Conservation (phyloP, 371 early-diverging fungal genomes). For the Mortierella sp. region DNA sequence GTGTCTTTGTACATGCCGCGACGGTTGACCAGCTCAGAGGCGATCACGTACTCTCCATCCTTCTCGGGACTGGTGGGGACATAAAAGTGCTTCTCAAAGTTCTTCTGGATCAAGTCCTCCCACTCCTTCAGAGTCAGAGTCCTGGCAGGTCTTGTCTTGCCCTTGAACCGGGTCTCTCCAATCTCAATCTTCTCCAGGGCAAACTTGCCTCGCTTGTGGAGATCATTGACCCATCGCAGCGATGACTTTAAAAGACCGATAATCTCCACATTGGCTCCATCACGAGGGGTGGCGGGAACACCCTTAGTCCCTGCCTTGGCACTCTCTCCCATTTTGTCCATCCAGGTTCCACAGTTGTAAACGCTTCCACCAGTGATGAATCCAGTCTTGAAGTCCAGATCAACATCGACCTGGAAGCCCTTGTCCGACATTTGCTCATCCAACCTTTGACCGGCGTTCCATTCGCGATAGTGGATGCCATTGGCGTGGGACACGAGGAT, state of each 20-base stretch:
- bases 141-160: constrained; percentile 19
- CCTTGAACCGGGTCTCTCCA: constrained; percentile 37
- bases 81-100: constrained; percentile 92
- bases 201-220: constrained; percentile 64
- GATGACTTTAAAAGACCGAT: constrained; percentile 89
- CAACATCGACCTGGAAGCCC: constrained; percentile 89
- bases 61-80: constrained; percentile 75
- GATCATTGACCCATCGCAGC: constrained; percentile 82
- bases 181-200: constrained; percentile 63
- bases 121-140: constrained; percentile 76
- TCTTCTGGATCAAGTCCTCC: constrained; percentile 81
- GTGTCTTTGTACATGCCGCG: constrained; percentile 98
- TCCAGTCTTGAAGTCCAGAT: constrained; percentile 81
- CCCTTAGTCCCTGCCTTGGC: constrained; percentile 93
- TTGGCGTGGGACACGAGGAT: constrained; percentile 91
- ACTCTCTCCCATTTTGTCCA: constrained; percentile 99
- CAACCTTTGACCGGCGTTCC: constrained; percentile 91
- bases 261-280: constrained; percentile 95
- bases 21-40: constrained; percentile 80
- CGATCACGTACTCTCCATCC: constrained; percentile 75
- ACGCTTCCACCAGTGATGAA: constrained; percentile 89
- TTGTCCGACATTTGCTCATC: constrained; percentile 93
- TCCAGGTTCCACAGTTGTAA: constrained; percentile 99
- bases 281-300: constrained; percentile 93
- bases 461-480: constrained; percentile 95